These are phyloP conservation scores for Rhizophagus sp. DNA, from an alignment of 192 early-diverging fungal species.

Conservation along the genomic window DNA sequence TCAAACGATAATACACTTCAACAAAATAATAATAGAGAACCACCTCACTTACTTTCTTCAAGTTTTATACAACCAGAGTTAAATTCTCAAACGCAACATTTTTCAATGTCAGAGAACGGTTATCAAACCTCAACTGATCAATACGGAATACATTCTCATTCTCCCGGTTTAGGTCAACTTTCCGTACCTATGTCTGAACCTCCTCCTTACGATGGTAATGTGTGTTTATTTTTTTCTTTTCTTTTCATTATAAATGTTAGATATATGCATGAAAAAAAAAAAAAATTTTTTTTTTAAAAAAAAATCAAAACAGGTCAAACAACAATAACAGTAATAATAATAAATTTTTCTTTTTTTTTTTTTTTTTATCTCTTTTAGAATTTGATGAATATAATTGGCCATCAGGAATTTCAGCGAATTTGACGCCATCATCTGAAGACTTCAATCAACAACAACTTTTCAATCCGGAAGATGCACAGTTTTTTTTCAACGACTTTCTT, in stretches of 20 bases:
- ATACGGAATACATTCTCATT: neutral
- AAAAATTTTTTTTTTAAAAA: too few species aligned
- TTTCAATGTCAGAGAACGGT: neutral
- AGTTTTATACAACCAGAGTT: constrained; percentile 2
- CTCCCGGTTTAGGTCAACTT: neutral
- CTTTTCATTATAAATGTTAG: neutral
- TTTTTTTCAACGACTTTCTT: constrained; percentile 11
- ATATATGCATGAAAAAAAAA: too few species aligned
- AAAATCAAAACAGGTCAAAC: too few species aligned
- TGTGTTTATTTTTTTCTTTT: neutral
- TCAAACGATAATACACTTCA: neutral
- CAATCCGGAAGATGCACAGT: neutral
- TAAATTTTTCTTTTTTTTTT: neutral
- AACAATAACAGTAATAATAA: too few species aligned
- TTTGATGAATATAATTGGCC: constrained; percentile 7
- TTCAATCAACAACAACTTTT: constrained; percentile 5
- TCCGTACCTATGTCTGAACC: neutral
- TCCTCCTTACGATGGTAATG: constrained; percentile 10
- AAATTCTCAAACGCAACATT: neutral
- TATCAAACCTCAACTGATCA: neutral
- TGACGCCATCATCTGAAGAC: neutral
- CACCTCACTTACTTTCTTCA: neutral
- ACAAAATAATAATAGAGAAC: constrained; percentile 9
- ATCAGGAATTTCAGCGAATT: neutral
- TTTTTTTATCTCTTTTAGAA: neutral